Base-by-base conservation (phyloP, 2,329 filamentous ascomycete genomes). In the Anthostomella pinea region DNA sequence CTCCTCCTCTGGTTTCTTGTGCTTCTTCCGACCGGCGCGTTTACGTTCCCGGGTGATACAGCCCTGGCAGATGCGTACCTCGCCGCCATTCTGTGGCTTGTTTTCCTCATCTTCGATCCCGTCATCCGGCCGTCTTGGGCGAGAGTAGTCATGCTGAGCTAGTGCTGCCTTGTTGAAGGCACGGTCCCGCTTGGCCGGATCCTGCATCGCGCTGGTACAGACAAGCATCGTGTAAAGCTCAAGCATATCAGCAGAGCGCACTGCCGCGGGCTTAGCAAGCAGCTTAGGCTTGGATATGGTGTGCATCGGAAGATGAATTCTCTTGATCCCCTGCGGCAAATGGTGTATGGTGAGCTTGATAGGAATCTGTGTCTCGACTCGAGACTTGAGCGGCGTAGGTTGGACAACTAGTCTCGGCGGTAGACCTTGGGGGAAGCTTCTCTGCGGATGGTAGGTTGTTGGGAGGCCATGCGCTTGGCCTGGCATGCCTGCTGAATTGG, bases 281-380 rank as follows among this genome's bases (percentile, higher is more conserved):
- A 95, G 75, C 63, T 97, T 97, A 6, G 90, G 87, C 60, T 97
- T 97, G 14, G 90, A 93, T 36, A 98, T 93, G 1, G 88, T 94
- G 58, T 96, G 83, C 3, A 84, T 81, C 4, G 91, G 93, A 11
- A 98, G 75, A 55, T 94, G 89, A 33, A 97, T 68, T 58, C 84
- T 87, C 46, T 83, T 86, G 39, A 90, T 79, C 8, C 85, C 84
- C 1, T 73, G 67, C 2, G 90, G 89, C 30, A 95, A 69, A 14
- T 85, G 81, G 39, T 81, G 83, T 24, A 97, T 65, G 0, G 82
- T 85, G 63, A 97, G 74, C 53, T 83, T 83, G 50, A 96, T 87
- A 7, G 86, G 87, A 51, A 97, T 96, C 59, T 97, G 93, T 0
- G 93, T 97, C 67, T 98, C 93, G 13, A 97, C 93, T 15, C 93